phyloP scores from a whole-genome alignment of 2,329 filamentous ascomycete species.

The Epichloe typhina region DNA sequence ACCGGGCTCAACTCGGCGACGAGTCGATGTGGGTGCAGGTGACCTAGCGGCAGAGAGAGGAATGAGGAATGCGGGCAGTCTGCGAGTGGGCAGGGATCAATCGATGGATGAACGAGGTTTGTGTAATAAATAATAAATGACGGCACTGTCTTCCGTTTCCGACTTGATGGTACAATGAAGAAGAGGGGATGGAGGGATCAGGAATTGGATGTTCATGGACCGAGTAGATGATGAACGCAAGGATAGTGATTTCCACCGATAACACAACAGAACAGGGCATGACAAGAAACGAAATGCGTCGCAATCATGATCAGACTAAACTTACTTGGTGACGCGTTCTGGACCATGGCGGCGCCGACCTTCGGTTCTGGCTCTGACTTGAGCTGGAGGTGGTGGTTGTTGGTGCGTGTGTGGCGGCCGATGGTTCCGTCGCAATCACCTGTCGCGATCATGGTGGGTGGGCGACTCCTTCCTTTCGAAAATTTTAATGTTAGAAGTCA shows the following conservation, averaged over 20 bases:
- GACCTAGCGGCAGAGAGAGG: not conserved
- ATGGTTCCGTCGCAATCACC: slow-evolving; percentile 3
- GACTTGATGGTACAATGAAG: not conserved
- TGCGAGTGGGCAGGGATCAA: not conserved
- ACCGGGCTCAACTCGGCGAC: not conserved
- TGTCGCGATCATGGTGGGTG: not conserved
- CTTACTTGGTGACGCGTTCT: slow-evolving; percentile 3
- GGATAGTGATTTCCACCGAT: not conserved
- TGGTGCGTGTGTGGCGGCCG: slow-evolving; percentile 4
- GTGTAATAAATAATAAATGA: not conserved
- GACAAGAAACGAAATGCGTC: not conserved
- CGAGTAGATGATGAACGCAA: too few relatives aligned
- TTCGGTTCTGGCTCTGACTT: not conserved
- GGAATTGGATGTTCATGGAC: not conserved
- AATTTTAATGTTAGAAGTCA: too few relatives aligned
- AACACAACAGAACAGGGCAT: not conserved
- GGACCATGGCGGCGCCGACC: slow-evolving; percentile 1
- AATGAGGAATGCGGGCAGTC: not conserved
- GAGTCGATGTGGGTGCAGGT: not conserved
- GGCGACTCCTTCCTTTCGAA: not conserved
- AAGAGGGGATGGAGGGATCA: not conserved
- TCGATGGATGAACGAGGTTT: not conserved
- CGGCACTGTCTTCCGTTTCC: not conserved
- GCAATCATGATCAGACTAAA: not conserved
- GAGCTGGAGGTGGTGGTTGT: not conserved